These are phyloP conservation scores for Phytophthora litchii DNA, from an alignment of 352 stramenopile species.

Conservation along the genomic window DNA sequence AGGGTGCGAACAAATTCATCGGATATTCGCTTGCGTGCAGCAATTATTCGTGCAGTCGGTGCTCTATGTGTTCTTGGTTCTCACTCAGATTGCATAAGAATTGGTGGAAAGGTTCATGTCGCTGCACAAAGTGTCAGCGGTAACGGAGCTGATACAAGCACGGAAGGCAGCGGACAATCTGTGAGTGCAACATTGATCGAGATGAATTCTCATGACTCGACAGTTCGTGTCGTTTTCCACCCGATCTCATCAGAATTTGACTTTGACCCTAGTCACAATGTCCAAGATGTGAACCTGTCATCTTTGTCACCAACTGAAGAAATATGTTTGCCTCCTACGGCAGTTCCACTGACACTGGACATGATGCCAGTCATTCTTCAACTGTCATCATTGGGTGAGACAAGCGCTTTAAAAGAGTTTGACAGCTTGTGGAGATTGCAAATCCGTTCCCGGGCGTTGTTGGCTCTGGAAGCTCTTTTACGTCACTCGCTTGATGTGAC, in stretches of 20 bases:
- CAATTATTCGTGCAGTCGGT: slow-evolving; percentile 82
- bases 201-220: slow-evolving; percentile 63
- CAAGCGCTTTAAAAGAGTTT: slow-evolving; percentile 64
- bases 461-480: slow-evolving; percentile 81
- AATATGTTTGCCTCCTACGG: slow-evolving; percentile 63
- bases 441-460: slow-evolving; percentile 81
- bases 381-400: slow-evolving; percentile 77
- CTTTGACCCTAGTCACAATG: slow-evolving; percentile 82
- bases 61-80: slow-evolving; percentile 85
- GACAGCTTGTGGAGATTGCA: slow-evolving; percentile 85
- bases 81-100: slow-evolving; percentile 83
- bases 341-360: slow-evolving; percentile 56
- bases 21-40: slow-evolving; percentile 68
- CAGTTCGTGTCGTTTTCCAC: slow-evolving; percentile 83
- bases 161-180: slow-evolving; percentile 45
- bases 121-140: slow-evolving; percentile 45
- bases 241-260: slow-evolving; percentile 52
- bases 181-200: slow-evolving; percentile 80
- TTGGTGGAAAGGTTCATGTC: slow-evolving; percentile 80
- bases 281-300: slow-evolving; percentile 79
- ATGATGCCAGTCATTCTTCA: slow-evolving; percentile 89
- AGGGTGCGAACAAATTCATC: slow-evolving; percentile 34
- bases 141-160: slow-evolving; percentile 29
- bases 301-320: slow-evolving; percentile 80
- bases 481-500: slow-evolving; percentile 56